Base-by-base conservation (phyloP, 2,329 filamentous ascomycete genomes). In the Botrytis tulipae region DNA sequence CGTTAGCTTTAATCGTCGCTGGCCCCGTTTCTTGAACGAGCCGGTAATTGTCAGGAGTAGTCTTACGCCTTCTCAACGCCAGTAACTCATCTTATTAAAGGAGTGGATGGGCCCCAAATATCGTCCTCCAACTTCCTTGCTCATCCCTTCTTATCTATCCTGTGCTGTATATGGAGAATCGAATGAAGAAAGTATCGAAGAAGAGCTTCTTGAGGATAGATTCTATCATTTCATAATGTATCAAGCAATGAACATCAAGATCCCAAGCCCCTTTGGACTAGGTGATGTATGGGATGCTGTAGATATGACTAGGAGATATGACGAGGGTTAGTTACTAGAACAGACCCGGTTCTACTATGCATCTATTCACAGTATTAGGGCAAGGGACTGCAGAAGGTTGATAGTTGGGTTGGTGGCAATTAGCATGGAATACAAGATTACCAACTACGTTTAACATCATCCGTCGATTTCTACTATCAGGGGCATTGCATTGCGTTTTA, bases 241-340 rank as follows among this genome's bases (percentile, higher is more conserved):
- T 59, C 16, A 4, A 59, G 16, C 3, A 18, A 2, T 20, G 18
- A 18, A 1, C 3, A 0, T 9, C 7, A 6, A 0, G 3, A 0
- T 7, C 25, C 25, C 7, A 59, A 32, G 29, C 9, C 29, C 57
- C 3, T 59, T 22, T 22, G 29, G 57, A 22, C 18, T 59, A 12
- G 16, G 29, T 59, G n/a, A 32, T 32, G 3, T 18, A 32, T 59
- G 29, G 29, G 0, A 4, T 6, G 35, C 12, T 16, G 1, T 35
- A 9, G 1, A 9, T 22, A 46, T 3, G 2, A 0, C 7, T 8
- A 20, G 37, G 10, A 9, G 1, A 9, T 22, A 46, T 3, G 2
- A 0, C 7, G 18, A 20, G 37, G 10, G 37, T 12, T 40, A 40
- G 8, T 20, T 48, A 10, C 20, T 4, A 14, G 48, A 16, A 2